Conservation (phyloP, 345 rosid species). For the Carallia pectinifolia region DNA sequence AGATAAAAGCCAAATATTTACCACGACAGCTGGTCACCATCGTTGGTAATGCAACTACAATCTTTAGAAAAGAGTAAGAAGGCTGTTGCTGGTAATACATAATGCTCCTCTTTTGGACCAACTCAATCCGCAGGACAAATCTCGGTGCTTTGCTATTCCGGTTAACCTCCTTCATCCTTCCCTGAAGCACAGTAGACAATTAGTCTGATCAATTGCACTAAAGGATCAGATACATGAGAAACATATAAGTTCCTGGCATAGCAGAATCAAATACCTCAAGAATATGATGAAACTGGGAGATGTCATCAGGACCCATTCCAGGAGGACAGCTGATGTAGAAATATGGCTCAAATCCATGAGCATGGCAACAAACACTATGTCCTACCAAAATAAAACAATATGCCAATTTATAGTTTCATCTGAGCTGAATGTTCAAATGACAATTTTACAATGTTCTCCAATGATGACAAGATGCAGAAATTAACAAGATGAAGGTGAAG, state of each 20-base stretch:
- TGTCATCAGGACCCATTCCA: conserved; percentile 93
- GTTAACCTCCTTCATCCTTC: conserved; percentile 75
- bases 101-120: conserved; percentile 79
- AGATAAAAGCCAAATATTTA: conserved; percentile 25
- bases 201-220: conserved; percentile 2
- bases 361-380: conserved; percentile 88
- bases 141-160: conserved; percentile 60
- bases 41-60: conserved; percentile 86
- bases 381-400: conserved; percentile 33
- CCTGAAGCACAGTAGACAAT: conserved; percentile 39
- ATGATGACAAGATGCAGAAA: no score
- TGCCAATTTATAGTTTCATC: not conserved
- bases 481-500: no score
- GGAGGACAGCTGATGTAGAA: conserved; percentile 84
- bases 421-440: no score
- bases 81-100: conserved; percentile 89
- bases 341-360: conserved; percentile 97
- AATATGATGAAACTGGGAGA: conserved; percentile 65
- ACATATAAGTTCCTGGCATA: conserved; percentile 1
- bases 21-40: conserved; percentile 93
- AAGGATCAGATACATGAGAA: conserved; percentile 2
- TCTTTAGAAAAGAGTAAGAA: conserved; percentile 80
- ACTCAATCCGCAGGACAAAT: conserved; percentile 55
- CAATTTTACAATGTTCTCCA: no score
- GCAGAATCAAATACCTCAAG: conserved; percentile 67